Base-by-base conservation (phyloP, 1,284 basidiomycete genomes). In the Moesziomyces globuligerus region DNA sequence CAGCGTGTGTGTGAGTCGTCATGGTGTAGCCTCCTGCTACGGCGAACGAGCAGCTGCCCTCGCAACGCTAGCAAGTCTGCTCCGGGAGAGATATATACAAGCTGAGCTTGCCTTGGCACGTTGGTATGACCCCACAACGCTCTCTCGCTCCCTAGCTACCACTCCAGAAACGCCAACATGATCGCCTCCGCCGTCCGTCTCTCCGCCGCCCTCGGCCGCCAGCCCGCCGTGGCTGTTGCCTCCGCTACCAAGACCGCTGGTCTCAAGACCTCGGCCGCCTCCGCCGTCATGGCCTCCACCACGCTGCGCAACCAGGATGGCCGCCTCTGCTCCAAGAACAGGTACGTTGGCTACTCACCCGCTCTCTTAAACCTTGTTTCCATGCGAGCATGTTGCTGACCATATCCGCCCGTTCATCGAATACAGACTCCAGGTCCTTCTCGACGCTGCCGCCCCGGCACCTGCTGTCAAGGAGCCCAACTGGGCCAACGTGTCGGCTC, bases 141-240 rank as follows among this genome's bases (percentile, higher is more conserved):
- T 34, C 32, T 34, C 17, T 17, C 32, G 32, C 32, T 34, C 32
- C 32, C 32, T 34, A 34, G 5, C 32, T 7, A 34, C 32, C 41
- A 17, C 42, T 32, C 42, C 34, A 44, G 24, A 25, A 47, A n/a
- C 32, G 15, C 37, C 50, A 54, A 24, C 17, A 72, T 72, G 69
- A 57, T 62, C 54, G 61, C 64, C 48, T 61, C 69, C 42, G 59
- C 49, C 52, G 59, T 67, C 49, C 69, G 69, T 25, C 55, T 72
- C 49, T 72, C 69, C 15, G 59, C 69, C 40, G 46, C 69, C 25
- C 64, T 72, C 13, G 64, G 47, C 29, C 64, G 69, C 37, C 69
- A 67, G 64, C 64, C 69, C 49, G 58, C 50, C 29, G 44, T 47
- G 29, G 53, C 39, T 18, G 46, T 48, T 13, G 52, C 49, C 21